Evolutionary conservation across 1,284 basidiomycete species (phyloP).

Genomic region (Tetrapyrgos nigripes): DNA sequence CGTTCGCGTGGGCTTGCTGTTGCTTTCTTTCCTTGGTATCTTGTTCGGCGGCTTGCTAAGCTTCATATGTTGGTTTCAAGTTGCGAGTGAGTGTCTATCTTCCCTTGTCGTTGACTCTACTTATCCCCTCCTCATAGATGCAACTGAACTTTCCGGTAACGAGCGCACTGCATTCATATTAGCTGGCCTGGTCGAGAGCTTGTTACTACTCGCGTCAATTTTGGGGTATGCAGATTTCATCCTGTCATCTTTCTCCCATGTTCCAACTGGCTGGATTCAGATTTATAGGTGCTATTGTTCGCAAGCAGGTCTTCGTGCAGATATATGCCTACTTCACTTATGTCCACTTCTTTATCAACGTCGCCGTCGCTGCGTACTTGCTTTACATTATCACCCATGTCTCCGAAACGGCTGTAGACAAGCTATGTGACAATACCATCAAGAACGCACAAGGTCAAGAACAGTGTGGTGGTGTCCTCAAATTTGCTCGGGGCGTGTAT

Average conservation of each 20-base stretch:
- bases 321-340: constrained; percentile 64
- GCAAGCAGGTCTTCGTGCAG: constrained; percentile 64
- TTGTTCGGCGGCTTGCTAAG: constrained; percentile 57
- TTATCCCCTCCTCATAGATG: constrained; percentile 25
- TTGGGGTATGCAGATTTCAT: constrained; percentile 51
- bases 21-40: constrained; percentile 57
- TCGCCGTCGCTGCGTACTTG: constrained; percentile 59
- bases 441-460: constrained; percentile 44
- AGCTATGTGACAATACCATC: constrained; percentile 54
- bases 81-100: constrained; percentile 50
- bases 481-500: constrained; percentile 51
- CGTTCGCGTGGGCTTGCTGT: constrained; percentile 55
- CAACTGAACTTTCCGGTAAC: constrained; percentile 41
- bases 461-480: constrained; percentile 51
- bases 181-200: constrained; percentile 55
- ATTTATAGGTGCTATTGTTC: constrained; percentile 63
- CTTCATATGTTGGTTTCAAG: constrained; percentile 63
- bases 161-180: constrained; percentile 52
- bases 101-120: background rate
- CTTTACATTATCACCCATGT: constrained; percentile 54
- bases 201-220: constrained; percentile 57
- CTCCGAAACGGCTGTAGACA: constrained; percentile 45
- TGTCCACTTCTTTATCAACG: constrained; percentile 61
- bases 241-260: constrained; percentile 1
- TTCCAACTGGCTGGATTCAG: constrained; percentile 34